A percentile compares a stretch with the other conserved stretches of the same genome.
Conservation (phyloP, 768 basidiomycete genomes). For the Boletus pseudo-olivaceus region DNA sequence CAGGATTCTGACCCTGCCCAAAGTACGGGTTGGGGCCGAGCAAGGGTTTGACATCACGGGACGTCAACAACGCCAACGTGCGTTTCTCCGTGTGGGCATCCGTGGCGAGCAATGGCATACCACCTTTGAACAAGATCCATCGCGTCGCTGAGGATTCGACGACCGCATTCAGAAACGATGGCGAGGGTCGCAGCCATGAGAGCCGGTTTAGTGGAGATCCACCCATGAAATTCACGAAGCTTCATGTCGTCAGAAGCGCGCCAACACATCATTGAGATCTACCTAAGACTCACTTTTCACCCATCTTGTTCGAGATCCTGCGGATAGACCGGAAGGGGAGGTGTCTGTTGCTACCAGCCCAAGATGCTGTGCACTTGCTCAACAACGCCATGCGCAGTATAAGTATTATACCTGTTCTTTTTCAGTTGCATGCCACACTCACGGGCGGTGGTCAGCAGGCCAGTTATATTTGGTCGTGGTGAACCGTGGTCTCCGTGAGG, state of each 20-base stretch:
- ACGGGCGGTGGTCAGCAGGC: neutral
- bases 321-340: neutral
- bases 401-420: neutral
- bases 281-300: slow-evolving; percentile 27
- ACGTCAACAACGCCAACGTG: slow-evolving; percentile 53
- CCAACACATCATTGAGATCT: neutral
- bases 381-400: slow-evolving; percentile 11
- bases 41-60: slow-evolving; percentile 56
- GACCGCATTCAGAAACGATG: slow-evolving; percentile 72
- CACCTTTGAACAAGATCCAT: slow-evolving; percentile 77
- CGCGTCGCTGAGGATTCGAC: slow-evolving; percentile 54
- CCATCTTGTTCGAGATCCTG: slow-evolving; percentile 24
- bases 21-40: slow-evolving; percentile 70
- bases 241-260: slow-evolving; percentile 13
- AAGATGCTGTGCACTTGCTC: slow-evolving; percentile 6
- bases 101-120: slow-evolving; percentile 59
- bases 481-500: neutral
- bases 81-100: slow-evolving; percentile 30
- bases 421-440: neutral
- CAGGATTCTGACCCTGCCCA: slow-evolving; percentile 57
- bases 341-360: neutral
- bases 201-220: slow-evolving; percentile 78
- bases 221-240: slow-evolving; percentile 48
- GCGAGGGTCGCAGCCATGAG: slow-evolving; percentile 75
- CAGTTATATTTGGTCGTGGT: slow-evolving; percentile 13